Evolutionary conservation across 2,329 filamentous ascomycete species (phyloP).

Genomic region (Xylaria sp.): DNA sequence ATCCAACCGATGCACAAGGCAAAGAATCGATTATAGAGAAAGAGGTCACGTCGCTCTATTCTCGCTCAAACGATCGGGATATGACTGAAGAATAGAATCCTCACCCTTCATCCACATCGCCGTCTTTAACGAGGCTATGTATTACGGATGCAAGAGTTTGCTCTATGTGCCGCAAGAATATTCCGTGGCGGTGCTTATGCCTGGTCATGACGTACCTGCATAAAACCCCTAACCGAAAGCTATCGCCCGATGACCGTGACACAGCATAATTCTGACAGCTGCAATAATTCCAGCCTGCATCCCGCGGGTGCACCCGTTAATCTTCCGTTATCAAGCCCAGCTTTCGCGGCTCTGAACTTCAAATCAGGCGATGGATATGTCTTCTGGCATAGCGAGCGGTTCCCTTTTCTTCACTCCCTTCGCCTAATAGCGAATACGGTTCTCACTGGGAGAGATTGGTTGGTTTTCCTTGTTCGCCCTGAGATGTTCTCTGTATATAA

Average conservation of each 20-base stretch:
- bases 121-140: background rate
- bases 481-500: background rate
- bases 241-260: background rate
- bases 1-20: slow-evolving; percentile 22
- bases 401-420: background rate
- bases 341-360: background rate
- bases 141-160: background rate
- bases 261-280: slow-evolving; percentile 18
- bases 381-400: background rate
- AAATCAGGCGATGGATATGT: background rate
- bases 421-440: background rate
- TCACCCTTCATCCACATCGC: background rate
- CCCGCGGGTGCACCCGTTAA: background rate
- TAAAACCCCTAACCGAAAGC: background rate
- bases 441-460: background rate
- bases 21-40: background rate
- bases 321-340: slow-evolving; percentile 7
- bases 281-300: slow-evolving; percentile 10
- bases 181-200: background rate
- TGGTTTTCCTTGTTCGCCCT: too few relatives aligned
- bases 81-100: too few relatives aligned
- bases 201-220: slow-evolving; percentile 25
- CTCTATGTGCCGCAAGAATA: background rate
- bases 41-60: background rate
- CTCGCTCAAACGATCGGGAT: slow-evolving; percentile 2